These are phyloP conservation scores for Xeromyces bisporus DNA, from an alignment of 495 filamentous ascomycete species.

Conservation along the genomic window DNA sequence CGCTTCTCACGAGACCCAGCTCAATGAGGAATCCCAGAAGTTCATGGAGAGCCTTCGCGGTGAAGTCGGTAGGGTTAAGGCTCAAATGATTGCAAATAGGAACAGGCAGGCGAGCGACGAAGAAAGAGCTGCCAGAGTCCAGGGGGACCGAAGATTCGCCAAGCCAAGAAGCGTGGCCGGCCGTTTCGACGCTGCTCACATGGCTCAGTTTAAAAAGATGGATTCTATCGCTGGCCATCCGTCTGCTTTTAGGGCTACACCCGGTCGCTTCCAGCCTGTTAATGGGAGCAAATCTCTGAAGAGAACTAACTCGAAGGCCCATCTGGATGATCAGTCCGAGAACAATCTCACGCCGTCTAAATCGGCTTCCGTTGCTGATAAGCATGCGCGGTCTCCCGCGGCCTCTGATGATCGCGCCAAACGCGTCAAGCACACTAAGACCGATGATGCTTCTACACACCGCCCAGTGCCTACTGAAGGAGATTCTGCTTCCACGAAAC, in stretches of 20 bases:
- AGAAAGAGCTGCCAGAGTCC: slow-evolving; percentile 16
- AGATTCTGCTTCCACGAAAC: slow-evolving; percentile 7
- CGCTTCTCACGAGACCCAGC: slow-evolving; percentile 36
- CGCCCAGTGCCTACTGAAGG: slow-evolving; percentile 14
- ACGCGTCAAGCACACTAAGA: slow-evolving; percentile 41
- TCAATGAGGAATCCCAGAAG: slow-evolving; percentile 55
- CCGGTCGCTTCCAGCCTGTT: slow-evolving; percentile 37
- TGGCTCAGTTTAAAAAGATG: slow-evolving; percentile 88
- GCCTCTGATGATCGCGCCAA: slow-evolving; percentile 29
- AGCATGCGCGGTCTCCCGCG: slow-evolving; percentile 17
- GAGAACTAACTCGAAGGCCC: slow-evolving; percentile 57
- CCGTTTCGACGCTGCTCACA: slow-evolving; percentile 68
- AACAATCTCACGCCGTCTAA: slow-evolving; percentile 20
- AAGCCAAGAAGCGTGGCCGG: slow-evolving; percentile 57
- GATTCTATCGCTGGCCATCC: slow-evolving; percentile 79
- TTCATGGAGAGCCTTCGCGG: slow-evolving; percentile 64
- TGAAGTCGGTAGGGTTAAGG: slow-evolving; percentile 50
- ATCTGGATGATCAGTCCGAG: slow-evolving; percentile 34
- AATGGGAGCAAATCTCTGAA: slow-evolving; percentile 48
- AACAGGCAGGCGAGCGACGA: slow-evolving; percentile 25
- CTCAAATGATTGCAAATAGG: slow-evolving; percentile 39
- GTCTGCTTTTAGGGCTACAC: slow-evolving; percentile 54
- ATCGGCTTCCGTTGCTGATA: slow-evolving; percentile 21
- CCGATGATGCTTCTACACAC: slow-evolving; percentile 41
- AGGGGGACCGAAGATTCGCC: slow-evolving; percentile 51